Conservation (phyloP, 495 filamentous ascomycete genomes). For the Collariella sp. region DNA sequence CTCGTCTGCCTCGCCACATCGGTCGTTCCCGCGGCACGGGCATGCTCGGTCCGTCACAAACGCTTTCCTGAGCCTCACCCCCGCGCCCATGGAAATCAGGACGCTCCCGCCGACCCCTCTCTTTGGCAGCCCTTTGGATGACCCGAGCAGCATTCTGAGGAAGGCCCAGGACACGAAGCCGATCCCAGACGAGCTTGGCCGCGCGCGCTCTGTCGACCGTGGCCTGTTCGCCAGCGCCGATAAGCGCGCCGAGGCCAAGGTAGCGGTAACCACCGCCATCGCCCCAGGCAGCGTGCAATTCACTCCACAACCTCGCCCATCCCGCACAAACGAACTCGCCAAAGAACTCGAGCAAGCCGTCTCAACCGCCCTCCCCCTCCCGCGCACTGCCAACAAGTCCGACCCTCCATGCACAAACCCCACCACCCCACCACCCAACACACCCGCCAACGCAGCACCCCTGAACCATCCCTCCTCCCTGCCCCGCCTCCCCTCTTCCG, state of each 20-base stretch:
- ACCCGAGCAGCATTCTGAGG: slow-evolving; percentile 31
- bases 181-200: slow-evolving; percentile 35
- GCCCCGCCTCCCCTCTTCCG: slow-evolving; percentile 41
- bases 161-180: slow-evolving; percentile 41
- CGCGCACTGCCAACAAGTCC: slow-evolving; percentile 31
- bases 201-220: slow-evolving; percentile 50
- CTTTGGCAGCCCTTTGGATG: slow-evolving; percentile 36
- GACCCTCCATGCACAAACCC: slow-evolving; percentile 34
- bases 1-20: slow-evolving; percentile 9
- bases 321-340: slow-evolving; percentile 26
- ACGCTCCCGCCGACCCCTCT: slow-evolving; percentile 41
- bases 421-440: too few species aligned
- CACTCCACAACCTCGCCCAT: slow-evolving; percentile 32
- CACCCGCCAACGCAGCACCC: too few species aligned
- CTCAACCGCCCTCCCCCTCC: slow-evolving; percentile 16
- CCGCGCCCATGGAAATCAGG: slow-evolving; percentile 29
- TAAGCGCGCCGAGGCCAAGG: slow-evolving; percentile 55
- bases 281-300: slow-evolving; percentile 55
- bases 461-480: slow-evolving; percentile 23
- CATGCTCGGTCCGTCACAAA: slow-evolving; percentile 47
- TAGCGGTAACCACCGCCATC: slow-evolving; percentile 52
- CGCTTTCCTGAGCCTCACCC: slow-evolving; percentile 38
- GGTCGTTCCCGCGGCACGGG: slow-evolving; percentile 26
- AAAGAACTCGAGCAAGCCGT: slow-evolving; percentile 16
- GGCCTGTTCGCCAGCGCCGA: slow-evolving; percentile 46